Conservation (phyloP, 352 stramenopile species). For the Globisporangium perplexum region DNA sequence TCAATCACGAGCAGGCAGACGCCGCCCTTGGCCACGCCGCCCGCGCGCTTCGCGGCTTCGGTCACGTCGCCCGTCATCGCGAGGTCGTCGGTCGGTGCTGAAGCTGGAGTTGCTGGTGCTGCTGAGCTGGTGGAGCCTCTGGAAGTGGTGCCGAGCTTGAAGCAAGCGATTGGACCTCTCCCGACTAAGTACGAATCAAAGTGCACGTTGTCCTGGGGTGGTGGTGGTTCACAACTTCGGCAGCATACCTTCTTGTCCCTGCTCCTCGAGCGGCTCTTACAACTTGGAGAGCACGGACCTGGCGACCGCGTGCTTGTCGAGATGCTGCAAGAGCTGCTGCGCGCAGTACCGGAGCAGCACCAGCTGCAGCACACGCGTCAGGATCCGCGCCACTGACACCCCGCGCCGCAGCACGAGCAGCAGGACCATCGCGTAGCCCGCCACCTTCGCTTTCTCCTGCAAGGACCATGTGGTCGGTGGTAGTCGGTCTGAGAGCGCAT, state of each 20-base stretch:
- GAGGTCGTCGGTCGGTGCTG: too few relatives aligned
- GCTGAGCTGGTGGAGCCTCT: not conserved
- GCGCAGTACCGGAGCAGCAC: conserved; percentile 50
- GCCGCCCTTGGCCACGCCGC: conserved; percentile 34
- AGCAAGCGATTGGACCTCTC: conserved; percentile 2
- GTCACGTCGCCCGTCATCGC: conserved; percentile 22
- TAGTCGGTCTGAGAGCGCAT: conserved; percentile 27
- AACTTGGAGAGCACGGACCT: conserved; percentile 14
- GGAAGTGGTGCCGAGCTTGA: not conserved
- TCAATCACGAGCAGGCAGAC: conserved; percentile 92
- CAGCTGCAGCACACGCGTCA: conserved; percentile 50
- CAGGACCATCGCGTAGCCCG: conserved; percentile 49
- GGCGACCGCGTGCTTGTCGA: conserved; percentile 21
- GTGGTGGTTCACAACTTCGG: not conserved
- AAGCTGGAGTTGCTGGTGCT: not conserved
- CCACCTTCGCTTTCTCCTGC: conserved; percentile 37
- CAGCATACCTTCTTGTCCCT: not conserved
- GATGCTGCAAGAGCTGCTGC: conserved; percentile 41
- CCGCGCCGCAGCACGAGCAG: conserved; percentile 50
- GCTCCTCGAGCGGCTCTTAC: not conserved
- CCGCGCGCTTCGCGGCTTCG: conserved; percentile 33
- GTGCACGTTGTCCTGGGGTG: too few relatives aligned
- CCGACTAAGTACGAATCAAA: conserved; percentile 5
- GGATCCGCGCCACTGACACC: conserved; percentile 33
- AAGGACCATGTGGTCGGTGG: conserved; percentile 28